Evolutionary conservation across 1,284 basidiomycete species (phyloP), one percentile per base, ranked within the genome.

Genomic region (Trametes polyzona): DNA sequence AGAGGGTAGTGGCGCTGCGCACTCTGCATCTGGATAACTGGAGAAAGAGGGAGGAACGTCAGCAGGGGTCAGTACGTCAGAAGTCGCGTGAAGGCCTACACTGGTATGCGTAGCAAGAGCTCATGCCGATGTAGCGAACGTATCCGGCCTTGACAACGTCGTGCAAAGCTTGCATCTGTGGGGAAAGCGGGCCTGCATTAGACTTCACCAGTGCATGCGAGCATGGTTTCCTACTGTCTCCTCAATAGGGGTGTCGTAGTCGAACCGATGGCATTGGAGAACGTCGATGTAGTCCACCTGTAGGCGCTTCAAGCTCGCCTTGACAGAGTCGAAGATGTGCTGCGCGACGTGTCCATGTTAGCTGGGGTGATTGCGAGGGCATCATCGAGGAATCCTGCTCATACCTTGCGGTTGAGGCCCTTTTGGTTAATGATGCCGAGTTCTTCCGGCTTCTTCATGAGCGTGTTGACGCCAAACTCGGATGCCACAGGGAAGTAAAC

Each of bases 301-400:
- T 16, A 92, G 80, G 26, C 88, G 78, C 61, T 83, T 74, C 48
- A 90, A 70, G 49, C 86, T 88, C 40, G 76, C 76, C 65, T 90
- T 84, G 44, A 92, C 84, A 0, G 83, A 79, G n/a, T 86, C 84
- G 62, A 92, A 91, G 56, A 92, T 90, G 62, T 86, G 84, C 80
- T 85, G 35, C 30, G 32, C 3, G 14, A 2, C 19, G 24, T 49
- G 17, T 37, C 3, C 26, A 23, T 21, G 19, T 52, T 24, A n/a
- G 3, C 21, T 21, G 29, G 23, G 21, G 3, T 16, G 16, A n/a
- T n/a, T n/a, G n/a, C n/a, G 17, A 10, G 24, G 16, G 19, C 3
- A 47, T 52, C 4, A 33, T 4, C 5, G 1, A 35, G 17, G 11
- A 3, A 5, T 26, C 32, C n/a, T 3, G 21, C 50, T n/a, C n/a